Evolutionary conservation across 331 rosid genomes (phyloP).

Genomic region (Spiraea crenata): DNA sequence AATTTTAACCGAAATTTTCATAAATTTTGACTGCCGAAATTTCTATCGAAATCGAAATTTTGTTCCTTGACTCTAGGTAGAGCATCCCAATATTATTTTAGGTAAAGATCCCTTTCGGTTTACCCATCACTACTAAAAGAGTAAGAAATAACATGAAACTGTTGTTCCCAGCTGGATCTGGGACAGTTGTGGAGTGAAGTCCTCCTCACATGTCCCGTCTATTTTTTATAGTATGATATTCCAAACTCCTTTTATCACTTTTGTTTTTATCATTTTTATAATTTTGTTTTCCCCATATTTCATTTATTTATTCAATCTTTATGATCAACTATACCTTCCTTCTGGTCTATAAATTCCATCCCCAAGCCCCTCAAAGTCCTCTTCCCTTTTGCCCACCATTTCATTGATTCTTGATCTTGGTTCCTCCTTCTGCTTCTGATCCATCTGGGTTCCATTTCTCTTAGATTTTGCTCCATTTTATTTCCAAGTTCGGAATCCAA

Average conservation of each 20-base stretch:
- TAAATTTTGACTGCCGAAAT: too few species aligned
- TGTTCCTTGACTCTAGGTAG: too few species aligned
- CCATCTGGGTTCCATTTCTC: neutral
- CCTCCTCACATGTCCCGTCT: constrained; percentile 38
- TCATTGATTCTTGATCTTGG: neutral
- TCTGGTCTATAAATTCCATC: constrained; percentile 55
- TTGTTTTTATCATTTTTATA: neutral
- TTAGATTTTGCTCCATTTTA: neutral
- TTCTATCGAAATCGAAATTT: too few species aligned
- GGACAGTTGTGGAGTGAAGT: constrained; percentile 33
- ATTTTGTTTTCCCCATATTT: neutral
- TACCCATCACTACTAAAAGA: neutral
- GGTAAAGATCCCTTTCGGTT: too few species aligned
- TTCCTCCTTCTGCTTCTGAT: neutral
- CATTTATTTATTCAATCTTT: neutral
- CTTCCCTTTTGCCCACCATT: constrained; percentile 36
- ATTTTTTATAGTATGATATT: constrained; percentile 27
- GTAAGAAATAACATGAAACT: constrained; percentile 14
- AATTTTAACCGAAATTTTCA: too few species aligned
- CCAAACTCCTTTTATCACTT: constrained; percentile 12
- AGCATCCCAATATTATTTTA: too few species aligned
- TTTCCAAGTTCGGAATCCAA: neutral
- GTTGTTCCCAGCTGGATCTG: constrained; percentile 77
- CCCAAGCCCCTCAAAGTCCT: constrained; percentile 16
- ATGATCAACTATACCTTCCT: constrained; percentile 35